These are phyloP conservation scores for Marchantia polymorpha DNA, from an alignment of 225 moss, liverwort and hornwort genomes.

Conservation along the genomic window DNA sequence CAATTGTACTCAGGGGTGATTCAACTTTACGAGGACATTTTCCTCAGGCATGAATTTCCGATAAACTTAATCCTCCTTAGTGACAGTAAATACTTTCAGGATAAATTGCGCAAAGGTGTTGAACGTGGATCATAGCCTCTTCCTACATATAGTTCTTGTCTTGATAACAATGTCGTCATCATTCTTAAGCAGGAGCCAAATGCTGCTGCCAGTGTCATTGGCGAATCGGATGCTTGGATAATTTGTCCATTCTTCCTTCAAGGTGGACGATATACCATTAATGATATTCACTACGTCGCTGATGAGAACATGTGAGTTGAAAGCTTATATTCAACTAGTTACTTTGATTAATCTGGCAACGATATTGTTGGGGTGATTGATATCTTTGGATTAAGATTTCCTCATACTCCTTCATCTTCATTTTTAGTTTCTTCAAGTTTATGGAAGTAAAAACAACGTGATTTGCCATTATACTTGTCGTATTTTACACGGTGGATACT, in stretches of 20 bases:
- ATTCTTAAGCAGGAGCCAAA: slow-evolving; percentile 61
- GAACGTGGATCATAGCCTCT: neutral
- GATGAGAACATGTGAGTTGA: slow-evolving; percentile 64
- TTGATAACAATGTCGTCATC: neutral
- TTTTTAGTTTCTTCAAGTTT: no score
- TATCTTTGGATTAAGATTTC: neutral
- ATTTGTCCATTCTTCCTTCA: slow-evolving; percentile 90
- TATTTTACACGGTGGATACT: neutral
- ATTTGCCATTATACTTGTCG: no score
- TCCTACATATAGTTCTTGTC: neutral
- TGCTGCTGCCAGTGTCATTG: slow-evolving; percentile 72
- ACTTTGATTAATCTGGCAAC: neutral
- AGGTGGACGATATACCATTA: slow-evolving; percentile 92
- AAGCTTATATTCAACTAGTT: neutral
- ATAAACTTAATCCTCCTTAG: neutral
- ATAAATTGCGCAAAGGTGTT: neutral
- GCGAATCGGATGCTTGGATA: slow-evolving; percentile 85
- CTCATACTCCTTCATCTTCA: no score
- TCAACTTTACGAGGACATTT: slow-evolving; percentile 95
- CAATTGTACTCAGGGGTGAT: slow-evolving; percentile 89
- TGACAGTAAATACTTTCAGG: neutral
- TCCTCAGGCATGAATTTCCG: slow-evolving; percentile 55
- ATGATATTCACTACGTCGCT: slow-evolving; percentile 90
- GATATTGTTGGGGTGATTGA: neutral
- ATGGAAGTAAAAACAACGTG: no score